Evolutionary conservation across 768 basidiomycete genomes (phyloP), one percentile per base, ranked within the genome.

Genomic region (Pisolithus albus): DNA sequence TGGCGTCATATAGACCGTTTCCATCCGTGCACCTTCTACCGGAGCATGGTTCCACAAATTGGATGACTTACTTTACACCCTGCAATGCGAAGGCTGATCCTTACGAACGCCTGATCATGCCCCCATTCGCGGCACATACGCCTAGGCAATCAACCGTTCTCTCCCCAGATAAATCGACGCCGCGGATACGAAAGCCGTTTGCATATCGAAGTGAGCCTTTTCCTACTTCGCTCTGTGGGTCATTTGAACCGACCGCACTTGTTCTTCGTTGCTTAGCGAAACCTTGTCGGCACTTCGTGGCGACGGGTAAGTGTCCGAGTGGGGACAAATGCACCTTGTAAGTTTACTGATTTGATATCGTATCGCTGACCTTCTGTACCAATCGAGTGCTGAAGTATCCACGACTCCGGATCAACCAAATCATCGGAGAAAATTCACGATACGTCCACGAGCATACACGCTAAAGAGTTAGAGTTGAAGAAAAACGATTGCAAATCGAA

Each of bases 321-420:
- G 82, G 81, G 10, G 71, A 70, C 49, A 69, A 65, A 18, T 84
- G 82, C 55, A 82, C 79, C 26, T 84, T 84, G 82, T 83, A 45
- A 64, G 82, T 68, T 46, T 26, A 34, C 3, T 15, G 18, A 36
- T 40, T 34, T 26, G 5, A 45, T 40, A 44, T 37, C 6, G 13
- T 8, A 8, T 44, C 8, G n/a, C 2, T 34, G 9, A 24, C 46
- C 9, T 47, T 10, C n/a, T 11, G 18, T 36, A 21, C 40, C 42
- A 15, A 36, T 41, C 28, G 47, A 26, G 15, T 28, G 19, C 16
- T 2, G 24, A 9, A 82, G 81, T 57, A 72, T 80, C 37, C 80
- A 83, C 52, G 73, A 72, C 21, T 64, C 48, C 42, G 61, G 50
- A 38, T 40, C 49, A 23, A 37, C 21, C 4, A 51, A 51, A 36